A percentile compares a stretch with the other conserved stretches of the same genome.
Evolutionary conservation across 2,329 filamentous ascomycete genomes (phyloP).

Genomic region (Ophiocordyceps robertsii): DNA sequence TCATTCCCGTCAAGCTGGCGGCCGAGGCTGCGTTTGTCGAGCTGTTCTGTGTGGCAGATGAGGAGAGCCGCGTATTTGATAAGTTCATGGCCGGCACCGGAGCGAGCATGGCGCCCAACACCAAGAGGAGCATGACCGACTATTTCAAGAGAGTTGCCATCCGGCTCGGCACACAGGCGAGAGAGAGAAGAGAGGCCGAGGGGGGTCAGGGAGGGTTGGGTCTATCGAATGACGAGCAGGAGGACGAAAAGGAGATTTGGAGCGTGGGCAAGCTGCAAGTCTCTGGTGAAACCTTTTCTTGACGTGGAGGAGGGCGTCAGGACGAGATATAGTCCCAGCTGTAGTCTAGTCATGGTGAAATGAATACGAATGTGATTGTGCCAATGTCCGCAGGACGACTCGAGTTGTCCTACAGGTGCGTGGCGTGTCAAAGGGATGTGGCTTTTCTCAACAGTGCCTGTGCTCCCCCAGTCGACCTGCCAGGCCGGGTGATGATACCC

Average conservation of each 20-base stretch:
- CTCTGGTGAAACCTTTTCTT: slow-evolving; percentile 43
- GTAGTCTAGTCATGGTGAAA: too few relatives aligned
- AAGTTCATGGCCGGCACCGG: slow-evolving; percentile 67
- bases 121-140: slow-evolving; percentile 84
- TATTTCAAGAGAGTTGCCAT: slow-evolving; percentile 93
- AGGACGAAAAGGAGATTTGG: slow-evolving; percentile 94
- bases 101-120: slow-evolving; percentile 52
- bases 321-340: neutral
- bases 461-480: too few relatives aligned
- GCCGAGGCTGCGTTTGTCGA: slow-evolving; percentile 90
- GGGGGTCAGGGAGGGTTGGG: slow-evolving; percentile 78
- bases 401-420: too few relatives aligned
- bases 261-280: slow-evolving; percentile 84
- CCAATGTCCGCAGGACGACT: neutral
- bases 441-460: too few relatives aligned
- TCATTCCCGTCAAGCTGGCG: slow-evolving; percentile 91
- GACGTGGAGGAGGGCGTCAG: slow-evolving; percentile 4
- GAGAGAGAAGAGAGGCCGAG: slow-evolving; percentile 83
- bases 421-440: too few relatives aligned
- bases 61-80: slow-evolving; percentile 77
- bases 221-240: slow-evolving; percentile 76
- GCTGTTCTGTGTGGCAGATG: slow-evolving; percentile 79
- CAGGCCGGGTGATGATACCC: too few relatives aligned
- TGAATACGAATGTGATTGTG: neutral
- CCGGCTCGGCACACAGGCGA: slow-evolving; percentile 70